Base-by-base conservation (phyloP, 2,329 filamentous ascomycete genomes). In the Cercospora janseana region DNA sequence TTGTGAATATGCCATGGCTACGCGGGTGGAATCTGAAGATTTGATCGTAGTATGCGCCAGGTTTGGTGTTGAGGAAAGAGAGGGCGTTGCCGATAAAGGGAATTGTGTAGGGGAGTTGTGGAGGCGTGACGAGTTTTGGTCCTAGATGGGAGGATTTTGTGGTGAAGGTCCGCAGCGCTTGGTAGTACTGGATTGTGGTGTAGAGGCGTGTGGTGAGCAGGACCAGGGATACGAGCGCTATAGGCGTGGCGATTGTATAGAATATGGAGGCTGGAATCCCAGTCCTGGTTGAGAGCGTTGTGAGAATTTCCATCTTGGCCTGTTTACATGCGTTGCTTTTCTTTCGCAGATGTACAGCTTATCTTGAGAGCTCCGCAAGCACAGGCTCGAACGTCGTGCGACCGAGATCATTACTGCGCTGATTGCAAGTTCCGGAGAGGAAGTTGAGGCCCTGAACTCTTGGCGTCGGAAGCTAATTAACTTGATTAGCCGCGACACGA, bases 41-140 rank as follows among this genome's bases (percentile, higher is more conserved):
- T 18, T 53, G 13, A 0, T 49, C 32, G 57, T 59, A 66, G 54
- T 59, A 66, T 4, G 28, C 21, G 9, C 63, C 63, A 1, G 64
- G 64, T 2, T 47, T 53, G 12, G 52, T 49, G n/a, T 50, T 42
- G 15, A 65, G 49, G 52, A 67, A 66, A 12, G 51, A 49, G 26
- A 61, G 45, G 9, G 63, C 57, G 29, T 61, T 61, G 32, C 64
- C 64, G 8, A 67, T 55, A 35, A 51, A 63, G 27, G 64, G 64
- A 7, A 64, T 40, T 6, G 58, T 56, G 50, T 66, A 57, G n/a
- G 63, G 63, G 5, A 67, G 60, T 23, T 58, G 58, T 2, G 63
- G 58, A 2, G 61, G 54, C 9, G 34, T 15, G 5, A 64, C 49
- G 12, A 54, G 13, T 35, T 56, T 51, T 18, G 54, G 51, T 16